phyloP scores from a whole-genome alignment of 768 basidiomycete species.

The Hirschioporus abietinus region DNA sequence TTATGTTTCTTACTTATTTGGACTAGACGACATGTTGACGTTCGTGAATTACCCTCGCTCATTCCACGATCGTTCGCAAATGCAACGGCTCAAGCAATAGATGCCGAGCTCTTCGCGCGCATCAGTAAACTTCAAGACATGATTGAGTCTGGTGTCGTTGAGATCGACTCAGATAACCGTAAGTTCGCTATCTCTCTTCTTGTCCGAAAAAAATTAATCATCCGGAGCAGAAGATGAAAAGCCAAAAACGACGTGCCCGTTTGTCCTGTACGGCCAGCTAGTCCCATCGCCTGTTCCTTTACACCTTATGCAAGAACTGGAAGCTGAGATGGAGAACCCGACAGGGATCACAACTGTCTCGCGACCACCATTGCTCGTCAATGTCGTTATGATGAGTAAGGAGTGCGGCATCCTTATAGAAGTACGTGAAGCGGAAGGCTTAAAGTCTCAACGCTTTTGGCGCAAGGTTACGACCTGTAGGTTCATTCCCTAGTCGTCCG shows the following conservation, averaged over 20 bases:
- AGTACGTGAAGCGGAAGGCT: constrained; percentile 57
- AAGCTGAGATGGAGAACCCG: constrained; percentile 68
- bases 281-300: constrained; percentile 48
- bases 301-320: constrained; percentile 59
- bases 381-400: constrained; percentile 67
- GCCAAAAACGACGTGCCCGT: constrained; percentile 53
- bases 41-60: constrained; percentile 59
- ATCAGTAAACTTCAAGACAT: constrained; percentile 55
- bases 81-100: constrained; percentile 52
- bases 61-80: constrained; percentile 54
- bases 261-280: constrained; percentile 62
- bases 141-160: constrained; percentile 60
- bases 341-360: constrained; percentile 61
- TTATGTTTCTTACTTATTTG: constrained; percentile 8
- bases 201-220: not conserved
- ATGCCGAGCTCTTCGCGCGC: constrained; percentile 53
- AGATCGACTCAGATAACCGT: constrained; percentile 36
- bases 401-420: constrained; percentile 77
- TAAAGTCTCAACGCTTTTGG: constrained; percentile 49
- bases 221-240: constrained; percentile 34
- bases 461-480: constrained; percentile 41
- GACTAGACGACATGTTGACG: constrained; percentile 52
- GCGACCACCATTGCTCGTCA: constrained; percentile 52
- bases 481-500: constrained; percentile 12
- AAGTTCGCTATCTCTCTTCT: constrained; percentile 3